phyloP scores from a whole-genome alignment of 768 basidiomycete species.

The Phaeotremella skinneri region DNA sequence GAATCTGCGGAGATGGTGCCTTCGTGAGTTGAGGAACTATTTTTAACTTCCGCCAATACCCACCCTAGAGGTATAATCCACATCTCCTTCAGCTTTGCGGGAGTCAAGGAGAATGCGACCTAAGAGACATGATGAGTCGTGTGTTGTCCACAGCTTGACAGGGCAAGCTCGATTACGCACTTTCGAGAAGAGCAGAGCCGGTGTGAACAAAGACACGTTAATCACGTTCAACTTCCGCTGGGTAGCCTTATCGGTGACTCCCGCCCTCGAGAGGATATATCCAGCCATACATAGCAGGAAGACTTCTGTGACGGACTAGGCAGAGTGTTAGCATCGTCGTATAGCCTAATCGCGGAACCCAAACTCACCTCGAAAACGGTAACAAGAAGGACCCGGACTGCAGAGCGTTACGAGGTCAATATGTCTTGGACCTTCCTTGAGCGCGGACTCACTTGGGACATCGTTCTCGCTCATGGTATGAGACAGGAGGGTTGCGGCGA shows the following conservation, averaged over 20 bases:
- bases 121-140: constrained; percentile 5
- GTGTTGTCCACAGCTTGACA: neutral
- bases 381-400: constrained; percentile 56
- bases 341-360: constrained; percentile 23
- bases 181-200: constrained; percentile 80
- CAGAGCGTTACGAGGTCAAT: constrained; percentile 4
- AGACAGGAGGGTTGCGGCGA: neutral
- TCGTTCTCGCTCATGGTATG: constrained; percentile 7
- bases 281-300: constrained; percentile 81
- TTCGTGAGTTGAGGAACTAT: neutral
- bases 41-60: constrained; percentile 8
- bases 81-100: constrained; percentile 54
- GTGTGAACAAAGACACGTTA: constrained; percentile 77
- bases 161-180: constrained; percentile 45
- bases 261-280: constrained; percentile 66
- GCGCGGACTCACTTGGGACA: constrained; percentile 30
- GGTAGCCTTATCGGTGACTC: constrained; percentile 81
- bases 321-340: neutral
- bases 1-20: constrained; percentile 62
- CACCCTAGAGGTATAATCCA: constrained; percentile 52
- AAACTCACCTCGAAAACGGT: constrained; percentile 62
- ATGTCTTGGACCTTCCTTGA: neutral
- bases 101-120: constrained; percentile 81
- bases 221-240: constrained; percentile 57
- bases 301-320: constrained; percentile 82